A percentile compares a stretch with the other conserved stretches of the same genome.
Evolutionary conservation across 192 early-diverging fungal species (phyloP).

Genomic region (Rhizophagus clarus): DNA sequence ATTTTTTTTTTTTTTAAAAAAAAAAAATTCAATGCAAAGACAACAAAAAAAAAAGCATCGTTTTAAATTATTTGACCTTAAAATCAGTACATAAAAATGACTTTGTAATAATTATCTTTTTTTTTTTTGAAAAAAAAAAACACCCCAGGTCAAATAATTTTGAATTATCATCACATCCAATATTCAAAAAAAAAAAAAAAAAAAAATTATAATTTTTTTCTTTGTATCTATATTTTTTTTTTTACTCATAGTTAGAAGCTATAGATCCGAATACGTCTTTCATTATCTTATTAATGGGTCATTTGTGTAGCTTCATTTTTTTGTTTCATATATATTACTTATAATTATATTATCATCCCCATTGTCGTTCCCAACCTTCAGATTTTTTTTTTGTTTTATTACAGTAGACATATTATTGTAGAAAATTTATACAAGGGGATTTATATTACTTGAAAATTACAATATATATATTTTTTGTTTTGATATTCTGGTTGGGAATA

Average conservation of each 20-base stretch:
- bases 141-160: too few relatives aligned
- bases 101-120: neutral
- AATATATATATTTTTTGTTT: neutral
- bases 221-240: slow-evolving; percentile 28
- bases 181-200: neutral
- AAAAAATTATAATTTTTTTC: slow-evolving; percentile 11
- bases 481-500: slow-evolving; percentile 1
- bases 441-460: neutral
- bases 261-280: slow-evolving; percentile 8
- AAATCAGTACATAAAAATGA: neutral
- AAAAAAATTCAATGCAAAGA: neutral
- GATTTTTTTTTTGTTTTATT: neutral
- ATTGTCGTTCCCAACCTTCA: neutral
- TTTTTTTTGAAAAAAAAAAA: neutral
- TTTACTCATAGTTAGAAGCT: slow-evolving; percentile 1
- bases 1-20: neutral
- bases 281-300: slow-evolving; percentile 10
- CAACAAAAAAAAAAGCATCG: neutral
- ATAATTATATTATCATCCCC: slow-evolving; percentile 13
- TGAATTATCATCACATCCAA: too few relatives aligned
- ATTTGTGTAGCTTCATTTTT: slow-evolving; percentile 6
- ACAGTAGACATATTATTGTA: slow-evolving; percentile 21
- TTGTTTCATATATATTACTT: slow-evolving; percentile 1
- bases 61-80: neutral
- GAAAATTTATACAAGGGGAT: neutral